Percentiles rank a stretch among this genome's conserved stretches.
Evolutionary conservation across 2,329 filamentous ascomycete species (phyloP).

Genomic region (Colletotrichum tanaceti): DNA sequence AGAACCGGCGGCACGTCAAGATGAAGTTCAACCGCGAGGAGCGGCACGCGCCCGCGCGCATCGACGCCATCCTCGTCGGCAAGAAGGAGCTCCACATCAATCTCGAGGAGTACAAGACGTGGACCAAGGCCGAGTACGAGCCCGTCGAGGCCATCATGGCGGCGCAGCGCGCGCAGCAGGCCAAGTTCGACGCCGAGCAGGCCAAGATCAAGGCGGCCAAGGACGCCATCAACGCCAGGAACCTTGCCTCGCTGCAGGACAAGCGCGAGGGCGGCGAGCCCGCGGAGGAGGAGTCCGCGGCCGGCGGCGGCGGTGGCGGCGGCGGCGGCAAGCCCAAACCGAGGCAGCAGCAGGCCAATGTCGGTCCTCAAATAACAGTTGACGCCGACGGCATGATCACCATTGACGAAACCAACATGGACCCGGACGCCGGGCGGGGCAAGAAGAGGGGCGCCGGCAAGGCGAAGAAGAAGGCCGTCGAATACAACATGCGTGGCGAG

Average conservation of each 20-base stretch:
- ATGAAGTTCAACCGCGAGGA: slow-evolving; percentile 87
- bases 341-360: slow-evolving; percentile 21
- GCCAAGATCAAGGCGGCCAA: slow-evolving; percentile 59
- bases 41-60: slow-evolving; percentile 69
- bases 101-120: slow-evolving; percentile 69
- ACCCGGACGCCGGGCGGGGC: slow-evolving; percentile 25
- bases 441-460: slow-evolving; percentile 52
- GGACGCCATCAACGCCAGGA: slow-evolving; percentile 60
- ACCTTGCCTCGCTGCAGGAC: slow-evolving; percentile 62
- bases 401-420: slow-evolving; percentile 41
- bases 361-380: slow-evolving; percentile 33
- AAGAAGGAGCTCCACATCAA: slow-evolving; percentile 68
- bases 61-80: slow-evolving; percentile 73
- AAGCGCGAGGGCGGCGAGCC: slow-evolving; percentile 48
- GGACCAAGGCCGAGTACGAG: slow-evolving; percentile 63
- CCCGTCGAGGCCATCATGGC: slow-evolving; percentile 66
- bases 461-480: slow-evolving; percentile 48
- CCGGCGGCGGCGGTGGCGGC: slow-evolving; percentile 14
- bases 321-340: slow-evolving; percentile 12
- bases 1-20: slow-evolving; percentile 80
- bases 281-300: slow-evolving; percentile 28
- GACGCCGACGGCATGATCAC: slow-evolving; percentile 41
- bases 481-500: slow-evolving; percentile 45
- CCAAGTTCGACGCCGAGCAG: slow-evolving; percentile 59
- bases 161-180: slow-evolving; percentile 62